These are phyloP conservation scores for Marsdenia floribunda DNA, from an alignment of 257 asterid species.

Conservation along the genomic window DNA sequence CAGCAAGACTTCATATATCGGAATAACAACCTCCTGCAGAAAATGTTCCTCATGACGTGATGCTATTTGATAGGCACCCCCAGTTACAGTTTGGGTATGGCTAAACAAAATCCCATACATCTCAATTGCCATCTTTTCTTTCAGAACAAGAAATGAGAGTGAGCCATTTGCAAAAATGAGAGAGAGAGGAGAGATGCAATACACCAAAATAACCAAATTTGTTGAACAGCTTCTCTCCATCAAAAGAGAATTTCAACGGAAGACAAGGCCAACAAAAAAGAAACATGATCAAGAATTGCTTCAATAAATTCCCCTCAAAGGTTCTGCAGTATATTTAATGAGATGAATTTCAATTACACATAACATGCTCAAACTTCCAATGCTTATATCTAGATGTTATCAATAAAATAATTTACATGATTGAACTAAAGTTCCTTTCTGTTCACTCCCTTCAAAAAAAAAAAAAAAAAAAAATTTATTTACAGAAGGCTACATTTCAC, in stretches of 20 bases:
- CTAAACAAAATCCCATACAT: conserved; percentile 56
- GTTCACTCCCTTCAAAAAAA: not conserved
- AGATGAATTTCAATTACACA: not conserved
- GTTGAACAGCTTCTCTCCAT: not conserved
- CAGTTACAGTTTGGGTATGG: conserved; percentile 61
- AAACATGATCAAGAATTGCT: not conserved
- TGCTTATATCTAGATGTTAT: not conserved
- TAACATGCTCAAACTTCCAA: not conserved
- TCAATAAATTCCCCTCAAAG: not conserved
- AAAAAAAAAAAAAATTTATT: too few species aligned
- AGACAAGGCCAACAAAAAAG: not conserved
- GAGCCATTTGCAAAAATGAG: not conserved
- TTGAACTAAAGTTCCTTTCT: not conserved
- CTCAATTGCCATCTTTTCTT: conserved; percentile 77
- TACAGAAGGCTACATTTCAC: not conserved
- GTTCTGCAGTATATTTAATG: not conserved
- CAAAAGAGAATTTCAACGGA: not conserved
- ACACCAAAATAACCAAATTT: not conserved
- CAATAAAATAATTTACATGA: not conserved
- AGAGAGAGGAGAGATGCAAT: not conserved
- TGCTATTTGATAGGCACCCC: conserved; percentile 48
- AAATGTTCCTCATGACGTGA: conserved; percentile 71
- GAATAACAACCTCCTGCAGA: conserved; percentile 77
- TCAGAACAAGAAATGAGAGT: conserved; percentile 11
- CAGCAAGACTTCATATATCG: conserved; percentile 72